phyloP scores from a whole-genome alignment of 1,284 basidiomycete species.

The Lignosus rhinocerotis region DNA sequence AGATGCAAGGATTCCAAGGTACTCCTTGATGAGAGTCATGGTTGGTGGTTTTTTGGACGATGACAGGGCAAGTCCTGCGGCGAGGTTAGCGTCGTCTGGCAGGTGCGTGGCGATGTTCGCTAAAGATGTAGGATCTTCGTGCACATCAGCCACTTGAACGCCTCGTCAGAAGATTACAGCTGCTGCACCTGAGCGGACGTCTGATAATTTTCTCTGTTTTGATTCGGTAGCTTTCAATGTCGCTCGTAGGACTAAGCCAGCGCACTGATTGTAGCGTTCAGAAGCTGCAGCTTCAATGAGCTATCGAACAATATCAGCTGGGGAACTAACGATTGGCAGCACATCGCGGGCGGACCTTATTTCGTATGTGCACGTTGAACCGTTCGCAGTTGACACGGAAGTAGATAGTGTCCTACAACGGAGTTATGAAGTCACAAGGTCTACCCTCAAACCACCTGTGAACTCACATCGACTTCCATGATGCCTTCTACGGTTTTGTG shows the following conservation, averaged over 20 bases:
- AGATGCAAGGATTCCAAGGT: conserved; percentile 71
- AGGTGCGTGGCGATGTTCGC: conserved; percentile 61
- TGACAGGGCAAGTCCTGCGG: conserved; percentile 53
- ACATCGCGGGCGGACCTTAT: conserved; percentile 56
- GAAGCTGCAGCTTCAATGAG: conserved; percentile 73
- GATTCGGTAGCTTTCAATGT: conserved; percentile 69
- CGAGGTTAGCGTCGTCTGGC: conserved; percentile 58
- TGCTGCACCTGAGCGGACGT: conserved; percentile 62
- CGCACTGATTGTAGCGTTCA: conserved; percentile 77
- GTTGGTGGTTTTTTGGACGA: conserved; percentile 59
- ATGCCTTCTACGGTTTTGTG: conserved; percentile 60
- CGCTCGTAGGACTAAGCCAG: conserved; percentile 72
- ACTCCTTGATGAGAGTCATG: conserved; percentile 69
- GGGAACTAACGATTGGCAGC: background rate
- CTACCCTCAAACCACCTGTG: background rate
- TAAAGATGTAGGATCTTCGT: conserved; percentile 61
- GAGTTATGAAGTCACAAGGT: background rate
- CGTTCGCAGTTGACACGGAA: conserved; percentile 88
- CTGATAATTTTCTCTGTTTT: conserved; percentile 60
- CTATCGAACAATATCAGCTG: conserved; percentile 39
- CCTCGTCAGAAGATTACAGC: background rate
- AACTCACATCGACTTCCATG: conserved; percentile 61
- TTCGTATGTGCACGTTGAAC: conserved; percentile 88
- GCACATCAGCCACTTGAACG: background rate
- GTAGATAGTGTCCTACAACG: conserved; percentile 65